Evolutionary conservation across 129 eudicot genomes (phyloP).

Genomic region (Helianthus annuus): DNA sequence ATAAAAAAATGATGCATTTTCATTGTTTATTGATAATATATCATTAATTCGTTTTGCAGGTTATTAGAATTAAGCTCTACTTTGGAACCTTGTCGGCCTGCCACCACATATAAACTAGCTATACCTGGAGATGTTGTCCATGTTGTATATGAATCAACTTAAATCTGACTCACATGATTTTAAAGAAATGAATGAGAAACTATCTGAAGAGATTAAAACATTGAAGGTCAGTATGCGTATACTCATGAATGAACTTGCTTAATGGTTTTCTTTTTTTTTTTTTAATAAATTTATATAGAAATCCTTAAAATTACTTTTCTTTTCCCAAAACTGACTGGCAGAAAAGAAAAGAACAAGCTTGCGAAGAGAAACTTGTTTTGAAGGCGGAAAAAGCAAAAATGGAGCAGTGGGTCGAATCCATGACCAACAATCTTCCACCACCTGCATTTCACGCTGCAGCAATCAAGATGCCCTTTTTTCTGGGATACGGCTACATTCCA

Average conservation of each 20-base stretch:
- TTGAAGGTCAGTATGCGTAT: conserved; percentile 57
- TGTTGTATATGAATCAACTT: too few species aligned
- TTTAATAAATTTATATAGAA: too few species aligned
- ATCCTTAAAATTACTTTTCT: too few species aligned
- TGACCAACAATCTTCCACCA: conserved; percentile 41
- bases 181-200: too few species aligned
- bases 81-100: too few species aligned
- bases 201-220: too few species aligned
- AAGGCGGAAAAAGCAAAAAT: conserved; percentile 71
- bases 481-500: conserved; percentile 51
- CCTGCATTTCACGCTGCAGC: neutral
- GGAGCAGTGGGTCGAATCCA: conserved; percentile 71
- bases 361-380: conserved; percentile 59
- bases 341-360: conserved; percentile 86
- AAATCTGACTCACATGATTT: too few species aligned
- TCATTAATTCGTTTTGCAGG: neutral
- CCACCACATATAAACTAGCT: too few species aligned
- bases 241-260: neutral
- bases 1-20: conserved; percentile 4
- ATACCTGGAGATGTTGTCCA: too few species aligned
- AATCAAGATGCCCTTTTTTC: conserved; percentile 63
- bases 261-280: neutral
- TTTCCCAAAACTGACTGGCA: conserved; percentile 18
- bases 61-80: too few species aligned
- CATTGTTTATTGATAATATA: neutral